phyloP scores from a whole-genome alignment of 2,329 filamentous ascomycete species.

The Didymella lethalis region DNA sequence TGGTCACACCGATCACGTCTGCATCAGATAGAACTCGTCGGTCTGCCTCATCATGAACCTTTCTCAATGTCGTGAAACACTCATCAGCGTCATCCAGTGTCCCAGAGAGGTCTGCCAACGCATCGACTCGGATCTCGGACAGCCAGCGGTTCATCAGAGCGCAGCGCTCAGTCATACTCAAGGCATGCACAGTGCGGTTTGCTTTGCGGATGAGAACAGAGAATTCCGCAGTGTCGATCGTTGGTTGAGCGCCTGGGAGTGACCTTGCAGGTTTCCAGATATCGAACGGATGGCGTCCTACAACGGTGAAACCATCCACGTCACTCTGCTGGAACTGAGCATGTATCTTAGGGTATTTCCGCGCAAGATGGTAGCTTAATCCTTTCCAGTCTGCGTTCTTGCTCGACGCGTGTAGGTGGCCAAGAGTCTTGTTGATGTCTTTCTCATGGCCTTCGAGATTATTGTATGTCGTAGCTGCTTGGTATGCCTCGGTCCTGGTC shows the following conservation, averaged over 20 bases:
- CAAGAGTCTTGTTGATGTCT: conserved; percentile 17
- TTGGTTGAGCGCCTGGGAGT: not conserved
- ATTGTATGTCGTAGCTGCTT: conserved; percentile 24
- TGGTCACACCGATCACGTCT: conserved; percentile 67
- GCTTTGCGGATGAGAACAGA: conserved; percentile 21
- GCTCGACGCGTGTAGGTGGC: conserved; percentile 15
- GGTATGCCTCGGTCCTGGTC: conserved; percentile 29
- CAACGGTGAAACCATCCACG: conserved; percentile 27
- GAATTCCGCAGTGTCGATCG: not conserved
- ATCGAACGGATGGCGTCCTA: conserved; percentile 38
- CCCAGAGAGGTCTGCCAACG: conserved; percentile 27
- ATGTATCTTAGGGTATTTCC: conserved; percentile 28
- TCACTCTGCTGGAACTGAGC: conserved; percentile 30
- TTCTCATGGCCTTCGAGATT: conserved; percentile 22
- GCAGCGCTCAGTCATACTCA: conserved; percentile 24
- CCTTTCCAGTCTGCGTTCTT: conserved; percentile 29
- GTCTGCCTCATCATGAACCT: conserved; percentile 50
- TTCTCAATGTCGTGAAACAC: conserved; percentile 21
- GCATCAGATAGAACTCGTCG: conserved; percentile 53
- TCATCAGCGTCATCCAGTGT: conserved; percentile 17
- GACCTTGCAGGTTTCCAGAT: conserved; percentile 22
- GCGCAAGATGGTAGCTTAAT: conserved; percentile 24
- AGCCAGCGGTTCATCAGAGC: conserved; percentile 27
- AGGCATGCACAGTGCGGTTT: conserved; percentile 16
- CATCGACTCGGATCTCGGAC: conserved; percentile 21